Conservation (phyloP, 2,329 filamentous ascomycete species). For the Ophiostoma perfectum region DNA sequence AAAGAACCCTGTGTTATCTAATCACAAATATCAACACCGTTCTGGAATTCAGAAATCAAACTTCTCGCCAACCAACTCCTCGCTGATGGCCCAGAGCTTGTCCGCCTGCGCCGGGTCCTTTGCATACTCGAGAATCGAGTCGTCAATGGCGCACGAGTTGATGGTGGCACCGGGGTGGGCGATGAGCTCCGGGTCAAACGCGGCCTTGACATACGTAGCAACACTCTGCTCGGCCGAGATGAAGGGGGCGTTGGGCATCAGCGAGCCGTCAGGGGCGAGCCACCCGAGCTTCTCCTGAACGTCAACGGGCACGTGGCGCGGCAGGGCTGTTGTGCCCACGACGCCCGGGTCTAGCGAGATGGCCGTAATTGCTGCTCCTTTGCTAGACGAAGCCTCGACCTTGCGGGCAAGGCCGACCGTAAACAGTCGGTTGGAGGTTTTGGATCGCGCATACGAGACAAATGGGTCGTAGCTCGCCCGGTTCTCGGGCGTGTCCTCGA, state of each 20-base stretch:
- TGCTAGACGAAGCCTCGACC: conserved; percentile 25
- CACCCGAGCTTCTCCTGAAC: conserved; percentile 27
- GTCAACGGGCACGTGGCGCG: conserved; percentile 15
- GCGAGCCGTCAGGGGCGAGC: conserved; percentile 37
- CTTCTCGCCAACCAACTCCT: conserved; percentile 38
- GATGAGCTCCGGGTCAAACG: conserved; percentile 36
- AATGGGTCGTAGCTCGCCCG: conserved; percentile 30
- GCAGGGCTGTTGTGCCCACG: conserved; percentile 20
- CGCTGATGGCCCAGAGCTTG: conserved; percentile 41
- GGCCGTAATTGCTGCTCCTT: conserved; percentile 32
- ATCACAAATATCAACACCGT: not conserved
- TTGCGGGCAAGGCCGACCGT: conserved; percentile 37
- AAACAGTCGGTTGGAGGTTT: conserved; percentile 48
- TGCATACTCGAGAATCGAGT: conserved; percentile 32
- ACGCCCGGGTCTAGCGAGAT: conserved; percentile 42
- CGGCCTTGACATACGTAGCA: conserved; percentile 36
- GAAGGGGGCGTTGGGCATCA: conserved; percentile 26
- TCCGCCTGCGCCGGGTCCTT: conserved; percentile 32
- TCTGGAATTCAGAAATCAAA: conserved; percentile 17
- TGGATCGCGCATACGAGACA: conserved; percentile 47
- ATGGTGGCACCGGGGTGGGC: conserved; percentile 20
- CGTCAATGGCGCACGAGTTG: conserved; percentile 26
- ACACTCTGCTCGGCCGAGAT: conserved; percentile 32
- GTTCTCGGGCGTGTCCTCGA: conserved; percentile 30
- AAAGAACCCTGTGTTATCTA: not conserved